Conservation (phyloP, 805 yeast genomes). For the Candida maltosa region DNA sequence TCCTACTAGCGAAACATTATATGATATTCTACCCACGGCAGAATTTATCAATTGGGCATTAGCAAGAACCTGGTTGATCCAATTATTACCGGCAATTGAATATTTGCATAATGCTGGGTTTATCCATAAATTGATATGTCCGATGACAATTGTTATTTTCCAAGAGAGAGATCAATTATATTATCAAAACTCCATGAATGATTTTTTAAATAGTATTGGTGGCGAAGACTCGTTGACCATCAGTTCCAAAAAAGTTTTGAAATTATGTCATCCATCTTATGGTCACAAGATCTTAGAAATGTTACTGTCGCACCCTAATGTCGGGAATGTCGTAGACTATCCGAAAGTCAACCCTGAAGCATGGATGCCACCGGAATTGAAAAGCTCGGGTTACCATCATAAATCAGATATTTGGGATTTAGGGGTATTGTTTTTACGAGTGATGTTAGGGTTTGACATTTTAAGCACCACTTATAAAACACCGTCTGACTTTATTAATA, state of each 20-base stretch:
- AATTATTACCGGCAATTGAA: conserved; percentile 81
- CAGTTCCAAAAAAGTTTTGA: conserved; percentile 48
- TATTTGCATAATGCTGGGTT: conserved; percentile 81
- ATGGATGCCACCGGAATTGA: conserved; percentile 85
- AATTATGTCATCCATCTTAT: conserved; percentile 57
- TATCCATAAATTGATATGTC: conserved; percentile 65
- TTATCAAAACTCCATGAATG: conserved; percentile 41
- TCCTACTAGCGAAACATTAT: conserved; percentile 49
- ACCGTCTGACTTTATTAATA: conserved; percentile 34
- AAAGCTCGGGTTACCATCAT: conserved; percentile 21
- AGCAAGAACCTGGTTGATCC: conserved; percentile 87
- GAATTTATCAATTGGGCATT: conserved; percentile 66
- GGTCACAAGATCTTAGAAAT: conserved; percentile 29
- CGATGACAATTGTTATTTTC: conserved; percentile 45
- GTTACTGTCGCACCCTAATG: conserved; percentile 20
- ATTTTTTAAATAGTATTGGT: conserved; percentile 27
- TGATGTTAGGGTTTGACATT: conserved; percentile 49
- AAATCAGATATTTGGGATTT: conserved; percentile 93
- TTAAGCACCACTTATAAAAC: conserved; percentile 58
- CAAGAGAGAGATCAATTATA: conserved; percentile 9
- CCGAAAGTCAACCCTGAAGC: conserved; percentile 22
- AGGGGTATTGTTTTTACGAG: conserved; percentile 63
- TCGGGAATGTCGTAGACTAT: conserved; percentile 3
- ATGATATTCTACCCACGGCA: conserved; percentile 65
- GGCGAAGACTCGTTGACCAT: conserved; percentile 3